phyloP scores from a whole-genome alignment of 345 rosid species.

The Linum tenue region DNA sequence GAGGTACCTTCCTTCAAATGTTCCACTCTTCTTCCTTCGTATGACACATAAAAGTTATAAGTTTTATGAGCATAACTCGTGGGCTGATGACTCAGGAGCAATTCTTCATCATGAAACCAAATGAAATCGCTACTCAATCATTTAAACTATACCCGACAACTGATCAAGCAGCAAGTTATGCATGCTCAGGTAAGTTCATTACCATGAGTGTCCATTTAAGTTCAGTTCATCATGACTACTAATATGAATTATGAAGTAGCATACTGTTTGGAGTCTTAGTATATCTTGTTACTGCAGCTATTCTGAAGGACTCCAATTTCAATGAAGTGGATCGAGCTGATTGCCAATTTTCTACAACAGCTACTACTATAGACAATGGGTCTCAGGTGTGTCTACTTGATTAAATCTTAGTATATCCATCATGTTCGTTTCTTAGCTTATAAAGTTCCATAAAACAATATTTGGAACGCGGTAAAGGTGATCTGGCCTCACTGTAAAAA shows the following conservation, averaged over 20 bases:
- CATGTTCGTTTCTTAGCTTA: background rate
- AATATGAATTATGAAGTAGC: background rate
- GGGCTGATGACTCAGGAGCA: conserved; percentile 53
- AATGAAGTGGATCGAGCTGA: conserved; percentile 83
- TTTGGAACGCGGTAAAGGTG: background rate
- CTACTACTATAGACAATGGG: conserved; percentile 74
- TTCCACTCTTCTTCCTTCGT: background rate
- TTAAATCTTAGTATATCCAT: conserved; percentile 4
- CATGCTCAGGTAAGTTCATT: conserved; percentile 49
- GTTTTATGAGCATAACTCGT: background rate
- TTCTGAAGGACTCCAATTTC: conserved; percentile 77
- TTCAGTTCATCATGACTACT: background rate
- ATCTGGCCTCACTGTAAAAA: no score
- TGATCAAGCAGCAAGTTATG: conserved; percentile 73
- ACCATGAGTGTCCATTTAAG: background rate
- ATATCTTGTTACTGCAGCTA: conserved; percentile 41
- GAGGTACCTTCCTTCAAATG: conserved; percentile 37
- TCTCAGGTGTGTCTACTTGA: conserved; percentile 46
- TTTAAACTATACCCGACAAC: conserved; percentile 72
- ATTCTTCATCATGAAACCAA: conserved; percentile 76
- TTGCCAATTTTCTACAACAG: conserved; percentile 79
- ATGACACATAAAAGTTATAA: background rate
- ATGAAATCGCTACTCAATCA: conserved; percentile 43
- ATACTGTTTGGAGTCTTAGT: conserved; percentile 6
- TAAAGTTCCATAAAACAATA: no score